Base-by-base conservation (phyloP, 345 rosid species). In the Eucalyptus shirleyi region DNA sequence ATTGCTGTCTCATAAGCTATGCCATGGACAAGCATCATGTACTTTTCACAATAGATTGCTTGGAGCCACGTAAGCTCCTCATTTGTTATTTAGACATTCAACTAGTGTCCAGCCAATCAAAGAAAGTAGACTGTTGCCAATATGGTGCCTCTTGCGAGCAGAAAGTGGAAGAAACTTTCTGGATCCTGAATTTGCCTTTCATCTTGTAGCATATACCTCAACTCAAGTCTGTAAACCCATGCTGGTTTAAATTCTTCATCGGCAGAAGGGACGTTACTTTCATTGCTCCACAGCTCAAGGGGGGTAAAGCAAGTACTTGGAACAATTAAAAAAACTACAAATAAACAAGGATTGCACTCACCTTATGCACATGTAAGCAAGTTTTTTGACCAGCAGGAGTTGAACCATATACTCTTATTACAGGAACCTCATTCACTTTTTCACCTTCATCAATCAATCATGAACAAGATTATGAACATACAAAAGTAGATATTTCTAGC, bases 311-410 rank as follows among this genome's bases (percentile, higher is more conserved):
- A 60, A 12, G 60, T 86, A 28, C 88, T 62, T 51, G 83, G 40
- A 90, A 16, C n/a, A 88, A 51, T 6, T 65, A 88, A 56, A 93
- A 93, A 69, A 69, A 17, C 42, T 69, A 55, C 87, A 50, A 50
- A 86, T 86, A 28, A 86, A 34, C 24, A 69, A 18, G 81, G 81
- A 69, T 12, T 69, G n/a, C 15, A 51, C 80, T 91, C 92, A 98
- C 99, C 86, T 94, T 91, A 91, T 96, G 99, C 92, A 98, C 90
- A 89, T 98, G 99, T 94, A 98, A 92, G 92, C 99, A 97, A 87
- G 98, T 95, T 94, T 98, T 98, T 91, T 98, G 98, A 90, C 98
- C 99, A 87, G 96, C 94, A 50, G 98, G 98, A 37, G 99, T 98
- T 23, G 99, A 95, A 37, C 99, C 99, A 91, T 95, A 96, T 59